Conservation (phyloP, 768 basidiomycete species). For the Tricholomella constricta region DNA sequence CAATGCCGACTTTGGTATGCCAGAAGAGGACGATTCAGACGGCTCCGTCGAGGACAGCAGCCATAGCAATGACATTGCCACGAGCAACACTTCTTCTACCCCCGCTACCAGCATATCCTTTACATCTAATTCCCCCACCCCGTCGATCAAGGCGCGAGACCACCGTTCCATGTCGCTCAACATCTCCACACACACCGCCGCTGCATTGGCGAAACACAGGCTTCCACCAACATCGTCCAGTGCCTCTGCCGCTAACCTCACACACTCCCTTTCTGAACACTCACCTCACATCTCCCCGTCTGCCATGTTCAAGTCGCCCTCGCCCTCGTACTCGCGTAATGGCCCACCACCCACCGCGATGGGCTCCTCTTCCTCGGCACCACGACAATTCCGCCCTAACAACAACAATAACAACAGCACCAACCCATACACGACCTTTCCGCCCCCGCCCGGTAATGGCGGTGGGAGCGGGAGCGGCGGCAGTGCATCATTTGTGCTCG, state of each 20-base stretch:
- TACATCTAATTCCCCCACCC: slow-evolving; percentile 46
- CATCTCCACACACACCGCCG: slow-evolving; percentile 34
- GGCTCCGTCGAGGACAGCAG: slow-evolving; percentile 5
- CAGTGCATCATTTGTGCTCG: slow-evolving; percentile 3
- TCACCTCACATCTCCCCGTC: slow-evolving; percentile 19
- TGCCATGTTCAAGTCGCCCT: no score
- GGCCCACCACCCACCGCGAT: no score
- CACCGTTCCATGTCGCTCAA: slow-evolving; percentile 70
- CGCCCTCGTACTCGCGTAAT: no score
- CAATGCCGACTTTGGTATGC: slow-evolving; percentile 66
- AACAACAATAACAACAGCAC: no score
- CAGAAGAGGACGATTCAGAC: slow-evolving; percentile 52
- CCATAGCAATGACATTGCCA: no score
- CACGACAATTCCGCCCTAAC: slow-evolving; percentile 47
- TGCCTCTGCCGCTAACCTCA: slow-evolving; percentile 32
- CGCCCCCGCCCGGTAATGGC: slow-evolving; percentile 8
- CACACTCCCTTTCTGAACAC: slow-evolving; percentile 38
- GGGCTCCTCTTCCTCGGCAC: slow-evolving; percentile 38
- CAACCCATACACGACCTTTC: slow-evolving; percentile 18
- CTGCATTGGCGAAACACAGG: slow-evolving; percentile 25
- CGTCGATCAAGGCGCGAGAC: slow-evolving; percentile 50
- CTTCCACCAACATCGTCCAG: slow-evolving; percentile 28
- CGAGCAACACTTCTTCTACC: slow-evolving; percentile 19
- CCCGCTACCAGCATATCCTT: no score
- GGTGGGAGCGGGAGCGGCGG: slow-evolving; percentile 1